Evolutionary conservation across 345 rosid species (phyloP), one percentile per base, ranked within the genome.

Genomic region (Capsella bursapastoris): DNA sequence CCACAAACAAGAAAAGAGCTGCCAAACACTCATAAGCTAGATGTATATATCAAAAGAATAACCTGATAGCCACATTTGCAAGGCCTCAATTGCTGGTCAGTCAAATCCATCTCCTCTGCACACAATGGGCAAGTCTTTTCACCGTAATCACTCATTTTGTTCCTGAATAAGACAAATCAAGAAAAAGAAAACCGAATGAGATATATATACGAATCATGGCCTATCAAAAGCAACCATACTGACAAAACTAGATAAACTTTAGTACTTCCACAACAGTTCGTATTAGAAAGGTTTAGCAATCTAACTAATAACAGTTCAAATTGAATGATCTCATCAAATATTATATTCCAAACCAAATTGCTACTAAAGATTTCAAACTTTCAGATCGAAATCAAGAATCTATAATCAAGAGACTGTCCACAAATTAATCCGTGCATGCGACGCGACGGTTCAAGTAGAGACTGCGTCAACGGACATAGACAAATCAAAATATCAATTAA

Each of bases 61-160:
- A 22, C 97, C 93, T 93, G 93, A 40, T 93, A 93, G 66, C 97
- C 98, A 83, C 98, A 93, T 84, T 86, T 83, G 87, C 98, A 93
- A 61, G 98, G 97, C 83, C 88, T 93, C 83, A 93, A 83, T 50
- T 93, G 96, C 82, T 88, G 97, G 80, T 90, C 98, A 45, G 98
- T 90, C 79, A 91, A 71, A 71, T 89, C 97, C 98, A 93, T 93
- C 86, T 90, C 97, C 80, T 93, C 96, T 0, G 96, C 88, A 28
- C 98, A 93, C 71, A 93, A 89, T 22, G 97, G 98, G 57, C 97
- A 93, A 34, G 88, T 88, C 86, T 75, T 93, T 61, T 93, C 97
- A 69, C 97, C 91, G 64, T 84, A 82, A 31, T 88, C 98, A 70
- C 90, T 85, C 98, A 93, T 90, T 80, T 34, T 34, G 88, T 73